Evolutionary conservation across 345 rosid genomes (phyloP), one percentile per base, ranked within the genome.

Genomic region (Corchorus olitorius): DNA sequence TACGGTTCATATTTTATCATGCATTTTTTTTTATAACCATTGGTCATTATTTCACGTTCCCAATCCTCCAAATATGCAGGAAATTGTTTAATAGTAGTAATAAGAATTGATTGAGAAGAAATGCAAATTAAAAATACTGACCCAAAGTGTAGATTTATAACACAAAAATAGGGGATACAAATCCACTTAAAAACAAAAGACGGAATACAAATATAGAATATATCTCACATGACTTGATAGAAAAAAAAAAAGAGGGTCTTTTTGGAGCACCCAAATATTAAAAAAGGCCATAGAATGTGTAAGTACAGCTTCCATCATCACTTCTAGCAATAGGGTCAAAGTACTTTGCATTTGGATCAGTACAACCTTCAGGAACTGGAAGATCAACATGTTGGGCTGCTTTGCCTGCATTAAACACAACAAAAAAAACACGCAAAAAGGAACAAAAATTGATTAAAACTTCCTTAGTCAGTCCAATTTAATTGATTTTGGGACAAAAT

Each of bases 321-420:
- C 94, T 93, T 82, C 99, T 89, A 8, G 96, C 97, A 11, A 96
- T 92, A 61, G 99, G 98, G 82, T 95, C 98, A 79, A 80, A 93
- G 90, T 95, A 92, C 4, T 22, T 5, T 10, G 98, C 97, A 19
- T 0, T 19, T 12, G 85, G 93, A 80, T 95, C 97, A 20, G 97
- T 90, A 76, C 98, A 95, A 0, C 98, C 97, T 85, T 92, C 96
- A 33, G 97, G 94, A 54, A 89, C 88, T 2, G 99, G 94, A 6
- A 95, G 0, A 17, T 70, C 78, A 35, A 92, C 84, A 80, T 92
- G 98, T 82, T 95, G 99, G 3, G 97, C 98, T 14, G 88, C 90
- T 84, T 95, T 81, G 13, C 99, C 99, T 93, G 90, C 78, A 80
- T 75, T 45, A 3, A 62, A 73, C 61, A 58, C 76, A 64, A 10